phyloP scores from a whole-genome alignment of 2,329 filamentous ascomycete genomes.

The Penicillium vulpinum region DNA sequence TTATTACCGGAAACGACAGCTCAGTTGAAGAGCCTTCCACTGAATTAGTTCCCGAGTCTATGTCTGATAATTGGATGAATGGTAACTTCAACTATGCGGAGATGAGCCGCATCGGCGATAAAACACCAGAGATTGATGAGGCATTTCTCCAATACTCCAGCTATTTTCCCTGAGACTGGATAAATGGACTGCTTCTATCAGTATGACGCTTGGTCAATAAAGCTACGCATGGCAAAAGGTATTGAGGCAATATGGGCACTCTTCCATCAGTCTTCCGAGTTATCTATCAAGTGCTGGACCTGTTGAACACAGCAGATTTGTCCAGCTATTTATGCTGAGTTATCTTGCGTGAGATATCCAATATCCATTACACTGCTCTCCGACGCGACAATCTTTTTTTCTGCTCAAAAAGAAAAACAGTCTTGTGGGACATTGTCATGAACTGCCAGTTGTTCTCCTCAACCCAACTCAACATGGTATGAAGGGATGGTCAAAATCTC shows the following conservation, averaged over 20 bases:
- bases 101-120: conserved; percentile 25
- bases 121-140: conserved; percentile 22
- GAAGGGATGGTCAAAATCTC: conserved; percentile 7
- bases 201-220: neutral
- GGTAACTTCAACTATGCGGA: conserved; percentile 21
- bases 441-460: conserved; percentile 5
- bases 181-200: neutral
- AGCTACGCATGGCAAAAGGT: neutral
- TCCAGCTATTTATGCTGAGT: neutral
- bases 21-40: neutral
- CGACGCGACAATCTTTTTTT: neutral
- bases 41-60: neutral
- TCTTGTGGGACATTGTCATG: neutral
- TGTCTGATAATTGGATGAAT: conserved; percentile 3
- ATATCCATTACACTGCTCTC: neutral
- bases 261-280: neutral
- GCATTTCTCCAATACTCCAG: conserved; percentile 16
- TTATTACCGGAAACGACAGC: neutral
- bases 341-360: neutral
- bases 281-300: neutral
- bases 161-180: conserved; percentile 4
- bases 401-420: neutral
- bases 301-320: neutral
- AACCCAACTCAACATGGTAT: conserved; percentile 10
- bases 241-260: neutral